Conservation (phyloP, 129 eudicot species). For the Smallanthus sonchifolius region DNA sequence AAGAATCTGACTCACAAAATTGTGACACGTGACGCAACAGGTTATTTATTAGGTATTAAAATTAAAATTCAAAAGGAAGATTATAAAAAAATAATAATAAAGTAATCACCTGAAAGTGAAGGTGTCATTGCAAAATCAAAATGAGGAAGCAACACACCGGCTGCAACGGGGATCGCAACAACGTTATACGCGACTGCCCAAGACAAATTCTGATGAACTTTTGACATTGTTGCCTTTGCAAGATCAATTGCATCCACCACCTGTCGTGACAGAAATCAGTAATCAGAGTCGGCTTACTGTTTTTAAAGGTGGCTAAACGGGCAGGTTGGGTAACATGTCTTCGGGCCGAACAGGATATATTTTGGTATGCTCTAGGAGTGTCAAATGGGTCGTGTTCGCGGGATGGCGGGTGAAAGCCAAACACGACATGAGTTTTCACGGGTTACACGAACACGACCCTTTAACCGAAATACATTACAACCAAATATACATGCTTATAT, state of each 20-base stretch:
- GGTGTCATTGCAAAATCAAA: conserved; percentile 98
- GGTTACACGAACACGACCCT: too few species aligned
- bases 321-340: not conserved
- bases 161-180: conserved; percentile 86
- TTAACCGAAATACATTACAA: too few species aligned
- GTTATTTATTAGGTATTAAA: too few species aligned
- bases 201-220: conserved; percentile 85
- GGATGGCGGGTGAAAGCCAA: too few species aligned
- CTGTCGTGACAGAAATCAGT: conserved; percentile 30
- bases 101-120: conserved; percentile 71
- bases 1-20: too few species aligned
- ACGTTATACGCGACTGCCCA: conserved; percentile 96
- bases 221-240: conserved; percentile 85
- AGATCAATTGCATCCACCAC: conserved; percentile 90
- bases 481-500: too few species aligned
- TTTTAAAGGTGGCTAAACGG: not conserved
- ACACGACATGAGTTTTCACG: too few species aligned
- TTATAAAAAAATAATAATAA: not conserved
- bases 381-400: too few species aligned
- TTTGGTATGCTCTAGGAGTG: not conserved
- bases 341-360: not conserved
- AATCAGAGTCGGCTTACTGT: not conserved
- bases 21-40: too few species aligned
- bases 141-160: conserved; percentile 80
- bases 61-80: not conserved